These are phyloP conservation scores for Berkeleyomyces rouxiae DNA, from an alignment of 2,329 filamentous ascomycete genomes.

Conservation along the genomic window DNA sequence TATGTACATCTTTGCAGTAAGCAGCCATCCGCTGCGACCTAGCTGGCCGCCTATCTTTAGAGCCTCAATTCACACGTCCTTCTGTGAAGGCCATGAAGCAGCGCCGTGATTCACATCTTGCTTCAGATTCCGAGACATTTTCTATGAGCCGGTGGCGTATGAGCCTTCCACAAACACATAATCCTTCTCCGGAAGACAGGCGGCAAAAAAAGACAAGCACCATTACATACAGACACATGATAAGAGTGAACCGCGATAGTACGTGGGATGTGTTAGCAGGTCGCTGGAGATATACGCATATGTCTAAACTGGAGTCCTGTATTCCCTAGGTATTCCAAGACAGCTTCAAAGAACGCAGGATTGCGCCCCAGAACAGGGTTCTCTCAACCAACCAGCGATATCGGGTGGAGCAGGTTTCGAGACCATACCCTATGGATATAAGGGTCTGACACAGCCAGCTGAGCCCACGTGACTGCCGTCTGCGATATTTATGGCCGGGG, in stretches of 20 bases:
- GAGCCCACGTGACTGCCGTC: neutral
- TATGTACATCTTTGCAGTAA: neutral
- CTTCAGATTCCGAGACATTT: neutral
- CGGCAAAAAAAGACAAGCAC: too few species aligned
- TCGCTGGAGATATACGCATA: neutral
- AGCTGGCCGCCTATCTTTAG: neutral
- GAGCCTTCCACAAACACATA: neutral
- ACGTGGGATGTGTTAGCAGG: neutral
- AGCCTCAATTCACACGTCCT: neutral
- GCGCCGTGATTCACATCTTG: neutral
- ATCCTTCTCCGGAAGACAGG: neutral
- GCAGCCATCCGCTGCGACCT: neutral
- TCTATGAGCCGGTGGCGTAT: neutral
- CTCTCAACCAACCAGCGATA: neutral
- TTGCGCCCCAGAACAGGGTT: neutral
- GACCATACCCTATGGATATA: neutral
- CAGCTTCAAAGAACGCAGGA: neutral
- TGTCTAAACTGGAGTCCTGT: conserved; percentile 1
- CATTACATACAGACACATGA: neutral
- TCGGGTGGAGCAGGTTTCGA: neutral
- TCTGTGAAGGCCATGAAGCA: neutral
- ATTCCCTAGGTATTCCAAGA: neutral
- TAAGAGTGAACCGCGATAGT: neutral
- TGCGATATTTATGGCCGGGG: neutral
- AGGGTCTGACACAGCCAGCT: too few species aligned